These are phyloP conservation scores for Trichoderma atrobrunneum DNA, from an alignment of 2,329 filamentous ascomycete genomes.

Conservation along the genomic window DNA sequence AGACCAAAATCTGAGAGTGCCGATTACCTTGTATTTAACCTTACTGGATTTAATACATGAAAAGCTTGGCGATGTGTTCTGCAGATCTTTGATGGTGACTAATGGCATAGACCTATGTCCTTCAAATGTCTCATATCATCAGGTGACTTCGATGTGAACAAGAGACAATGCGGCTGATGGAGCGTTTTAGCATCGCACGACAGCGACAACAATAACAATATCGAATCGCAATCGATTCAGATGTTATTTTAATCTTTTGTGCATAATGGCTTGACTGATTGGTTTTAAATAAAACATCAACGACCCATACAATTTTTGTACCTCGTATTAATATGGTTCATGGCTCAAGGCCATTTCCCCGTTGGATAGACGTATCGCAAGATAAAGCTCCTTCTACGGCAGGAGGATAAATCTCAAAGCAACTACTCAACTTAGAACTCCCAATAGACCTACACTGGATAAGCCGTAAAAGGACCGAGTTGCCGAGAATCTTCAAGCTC, in stretches of 20 bases:
- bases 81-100: too few species aligned
- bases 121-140: too few species aligned
- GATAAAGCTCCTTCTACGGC: background rate
- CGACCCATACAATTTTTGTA: background rate
- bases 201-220: background rate
- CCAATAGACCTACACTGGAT: background rate
- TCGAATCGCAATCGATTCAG: background rate
- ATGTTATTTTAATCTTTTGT: background rate
- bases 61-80: too few species aligned
- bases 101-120: too few species aligned
- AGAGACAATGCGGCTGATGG: background rate
- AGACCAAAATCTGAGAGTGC: background rate
- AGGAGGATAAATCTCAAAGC: background rate
- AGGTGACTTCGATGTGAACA: background rate
- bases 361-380: background rate
- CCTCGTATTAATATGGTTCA: background rate
- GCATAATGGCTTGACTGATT: background rate
- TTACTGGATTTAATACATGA: background rate
- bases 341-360: background rate
- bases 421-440: background rate
- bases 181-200: background rate
- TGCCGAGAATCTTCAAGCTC: conserved; percentile 2
- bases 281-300: background rate
- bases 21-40: background rate
- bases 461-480: conserved; percentile 12